Evolutionary conservation across 345 rosid genomes (phyloP).

Genomic region (Camelina neglecta): DNA sequence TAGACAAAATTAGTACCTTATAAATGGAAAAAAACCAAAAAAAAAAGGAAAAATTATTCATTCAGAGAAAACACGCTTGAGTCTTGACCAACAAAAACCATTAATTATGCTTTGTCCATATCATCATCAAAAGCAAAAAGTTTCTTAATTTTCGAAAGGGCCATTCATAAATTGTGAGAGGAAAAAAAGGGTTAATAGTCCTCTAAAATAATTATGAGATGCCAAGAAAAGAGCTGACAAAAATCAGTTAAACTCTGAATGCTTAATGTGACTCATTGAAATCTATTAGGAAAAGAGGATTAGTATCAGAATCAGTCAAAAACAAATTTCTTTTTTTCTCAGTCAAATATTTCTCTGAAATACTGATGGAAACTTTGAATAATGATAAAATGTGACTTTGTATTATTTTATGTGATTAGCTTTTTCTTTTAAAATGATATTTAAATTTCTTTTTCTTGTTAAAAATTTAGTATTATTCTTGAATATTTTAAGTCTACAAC

Average conservation of each 20-base stretch:
- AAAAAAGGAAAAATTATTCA: not conserved
- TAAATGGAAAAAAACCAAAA: conserved; percentile 3
- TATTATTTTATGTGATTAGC: not conserved
- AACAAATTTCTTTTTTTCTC: no score
- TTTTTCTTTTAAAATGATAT: not conserved
- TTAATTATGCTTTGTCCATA: conserved; percentile 17
- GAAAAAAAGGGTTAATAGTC: not conserved
- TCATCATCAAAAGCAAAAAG: conserved; percentile 5
- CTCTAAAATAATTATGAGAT: conserved; percentile 18
- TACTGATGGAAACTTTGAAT: conserved; percentile 17
- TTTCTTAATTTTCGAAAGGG: conserved; percentile 1
- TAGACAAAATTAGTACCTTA: conserved; percentile 14
- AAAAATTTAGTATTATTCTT: not conserved
- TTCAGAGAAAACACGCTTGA: conserved; percentile 27
- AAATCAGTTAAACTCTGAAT: conserved; percentile 17
- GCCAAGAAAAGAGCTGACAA: not conserved
- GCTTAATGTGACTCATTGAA: not conserved
- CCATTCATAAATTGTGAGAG: conserved; percentile 3
- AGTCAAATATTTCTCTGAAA: conserved; percentile 17
- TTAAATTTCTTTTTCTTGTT: not conserved
- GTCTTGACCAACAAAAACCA: conserved; percentile 28
- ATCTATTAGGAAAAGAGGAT: not conserved
- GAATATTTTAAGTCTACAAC: not conserved
- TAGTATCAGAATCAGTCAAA: no score
- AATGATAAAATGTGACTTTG: conserved; percentile 5